Evolutionary conservation across 176 grass and related monocot species (phyloP).

Genomic region (Poa pratensis): DNA sequence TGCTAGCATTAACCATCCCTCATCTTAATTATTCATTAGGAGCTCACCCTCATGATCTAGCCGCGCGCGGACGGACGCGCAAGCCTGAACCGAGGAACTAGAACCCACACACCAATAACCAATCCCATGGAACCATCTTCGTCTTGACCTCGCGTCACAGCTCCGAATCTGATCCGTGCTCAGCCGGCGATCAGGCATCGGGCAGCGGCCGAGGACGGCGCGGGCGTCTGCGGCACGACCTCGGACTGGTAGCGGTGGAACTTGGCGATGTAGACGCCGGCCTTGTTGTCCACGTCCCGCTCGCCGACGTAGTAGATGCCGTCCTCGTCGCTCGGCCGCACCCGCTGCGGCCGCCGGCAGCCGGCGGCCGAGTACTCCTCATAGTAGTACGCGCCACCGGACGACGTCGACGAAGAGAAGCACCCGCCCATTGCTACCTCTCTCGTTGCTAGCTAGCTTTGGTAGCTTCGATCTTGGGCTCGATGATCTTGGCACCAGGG

Average conservation of each 20-base stretch:
- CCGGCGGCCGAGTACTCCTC: conserved; percentile 10
- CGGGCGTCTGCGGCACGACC: conserved; percentile 11
- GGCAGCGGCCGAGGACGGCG: neutral
- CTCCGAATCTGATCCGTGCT: neutral
- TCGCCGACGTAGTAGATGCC: conserved; percentile 44
- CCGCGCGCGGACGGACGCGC: neutral
- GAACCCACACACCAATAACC: conserved; percentile 11
- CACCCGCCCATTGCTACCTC: conserved; percentile 45
- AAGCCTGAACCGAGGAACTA: neutral
- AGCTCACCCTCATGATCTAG: neutral
- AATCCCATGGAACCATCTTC: conserved; percentile 4
- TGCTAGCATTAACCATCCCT: neutral
- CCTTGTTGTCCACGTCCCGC: conserved; percentile 46
- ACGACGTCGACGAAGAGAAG: conserved; percentile 34
- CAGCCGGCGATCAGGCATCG: neutral
- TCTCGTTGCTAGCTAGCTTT: neutral
- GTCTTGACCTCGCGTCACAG: neutral
- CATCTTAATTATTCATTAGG: conserved; percentile 34
- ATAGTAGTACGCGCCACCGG: neutral
- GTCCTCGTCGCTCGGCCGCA: conserved; percentile 57
- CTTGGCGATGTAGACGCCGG: conserved; percentile 36
- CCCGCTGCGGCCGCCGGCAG: neutral
- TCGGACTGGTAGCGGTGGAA: conserved; percentile 53
- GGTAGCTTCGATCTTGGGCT: neutral
- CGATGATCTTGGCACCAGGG: neutral